Evolutionary conservation across 768 basidiomycete genomes (phyloP), one percentile per base, ranked within the genome.

Genomic region (Mycena leptocephala): DNA sequence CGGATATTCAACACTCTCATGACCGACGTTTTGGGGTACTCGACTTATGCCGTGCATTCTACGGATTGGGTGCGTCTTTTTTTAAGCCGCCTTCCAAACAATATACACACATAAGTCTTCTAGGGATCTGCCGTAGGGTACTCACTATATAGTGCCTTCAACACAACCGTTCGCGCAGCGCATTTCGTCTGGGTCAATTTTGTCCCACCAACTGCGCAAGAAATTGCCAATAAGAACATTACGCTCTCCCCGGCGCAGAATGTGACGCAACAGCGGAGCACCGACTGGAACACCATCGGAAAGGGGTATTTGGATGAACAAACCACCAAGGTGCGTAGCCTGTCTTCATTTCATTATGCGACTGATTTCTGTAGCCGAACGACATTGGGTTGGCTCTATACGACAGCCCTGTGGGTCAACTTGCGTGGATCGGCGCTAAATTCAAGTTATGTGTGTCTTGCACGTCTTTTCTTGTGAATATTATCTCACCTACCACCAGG

Each of bases 1-100:
- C 55, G 79, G 16, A 72, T 82, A 59, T 82, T 77, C 67, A 80
- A 83, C 61, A 79, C 74, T 5, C 78, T 83, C 51, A 81, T 83
- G 81, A 78, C 72, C 22, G 77, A 80, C 26, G 79, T 82, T 6
- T 72, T 83, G 0, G 79, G 79, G 16, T 83, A 82, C 63, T 61
- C 71, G 35, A 53, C 66, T 33, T 83, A 80, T 37, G 78, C 76
- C 37, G 70, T 78, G 16, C 74, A 81, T 43, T 81, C 78, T 0
- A 79, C 78, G 18, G 83, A 83, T 62, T 80, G 79, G 79, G 82
- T 79, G 35, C 28, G 73, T 56, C 6, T 37, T 37, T 37, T 37
- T 37, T 37, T 37, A 6, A 37, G 13, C 35, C 6, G 35, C 35
- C 7, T 37, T 13, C 13, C 35, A 37, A 6, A 6, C 35, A 37